Percentiles rank a stretch among this genome's conserved stretches.
Evolutionary conservation across 257 asterid species (phyloP).

Genomic region (Lycium ferocissimum): DNA sequence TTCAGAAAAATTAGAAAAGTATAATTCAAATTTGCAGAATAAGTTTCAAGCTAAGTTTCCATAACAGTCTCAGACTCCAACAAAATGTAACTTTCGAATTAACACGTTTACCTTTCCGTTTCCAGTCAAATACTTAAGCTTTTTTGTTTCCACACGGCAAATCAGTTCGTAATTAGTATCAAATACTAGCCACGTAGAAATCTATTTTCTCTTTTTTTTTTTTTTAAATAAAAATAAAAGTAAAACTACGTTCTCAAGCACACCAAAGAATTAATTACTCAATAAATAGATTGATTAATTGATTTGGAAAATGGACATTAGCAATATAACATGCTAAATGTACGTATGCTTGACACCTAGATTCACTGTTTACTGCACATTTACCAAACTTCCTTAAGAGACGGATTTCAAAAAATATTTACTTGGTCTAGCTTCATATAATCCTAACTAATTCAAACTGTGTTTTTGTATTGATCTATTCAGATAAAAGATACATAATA

Average conservation of each 20-base stretch:
- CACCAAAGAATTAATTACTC: not conserved
- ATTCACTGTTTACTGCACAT: not conserved
- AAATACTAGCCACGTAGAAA: not conserved
- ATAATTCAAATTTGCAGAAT: not conserved
- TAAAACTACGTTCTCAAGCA: too few relatives aligned
- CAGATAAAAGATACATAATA: not conserved
- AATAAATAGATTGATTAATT: not conserved
- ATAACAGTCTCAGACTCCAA: not conserved
- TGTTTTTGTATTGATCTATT: not conserved
- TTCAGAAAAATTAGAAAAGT: not conserved
- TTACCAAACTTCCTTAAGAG: not conserved
- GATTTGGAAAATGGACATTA: not conserved
- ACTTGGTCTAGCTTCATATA: not conserved
- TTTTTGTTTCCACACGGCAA: not conserved
- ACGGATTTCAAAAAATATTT: slow-evolving; percentile 14
- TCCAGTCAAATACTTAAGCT: not conserved
- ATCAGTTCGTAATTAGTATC: not conserved
- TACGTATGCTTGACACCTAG: not conserved
- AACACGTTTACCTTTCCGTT: not conserved
- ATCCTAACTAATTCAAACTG: slow-evolving; percentile 9
- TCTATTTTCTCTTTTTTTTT: not conserved
- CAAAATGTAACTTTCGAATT: not conserved
- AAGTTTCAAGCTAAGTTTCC: not conserved
- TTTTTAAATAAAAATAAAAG: too few relatives aligned
- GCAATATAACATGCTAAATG: not conserved